These are phyloP conservation scores for Rhazya stricta DNA, from an alignment of 257 asterid species.

Conservation along the genomic window DNA sequence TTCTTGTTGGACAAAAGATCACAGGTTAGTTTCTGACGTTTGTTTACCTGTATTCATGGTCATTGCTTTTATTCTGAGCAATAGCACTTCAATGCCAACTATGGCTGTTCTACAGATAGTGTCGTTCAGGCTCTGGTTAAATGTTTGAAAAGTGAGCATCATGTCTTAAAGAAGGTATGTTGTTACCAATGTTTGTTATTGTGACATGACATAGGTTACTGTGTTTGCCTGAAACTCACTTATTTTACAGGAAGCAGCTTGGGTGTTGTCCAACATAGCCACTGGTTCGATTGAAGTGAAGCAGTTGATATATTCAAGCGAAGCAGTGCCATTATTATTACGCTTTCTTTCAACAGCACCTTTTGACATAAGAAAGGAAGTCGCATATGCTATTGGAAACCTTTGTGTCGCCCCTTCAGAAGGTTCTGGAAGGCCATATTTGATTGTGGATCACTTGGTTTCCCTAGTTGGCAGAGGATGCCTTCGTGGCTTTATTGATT, in stretches of 20 bases:
- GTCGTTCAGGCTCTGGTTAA: slow-evolving; percentile 61
- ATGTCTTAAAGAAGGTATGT: slow-evolving; percentile 73
- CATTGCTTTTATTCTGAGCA: background rate
- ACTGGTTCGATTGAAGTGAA: slow-evolving; percentile 86
- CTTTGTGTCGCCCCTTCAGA: slow-evolving; percentile 72
- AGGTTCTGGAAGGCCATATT: slow-evolving; percentile 59
- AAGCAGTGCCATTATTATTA: slow-evolving; percentile 54
- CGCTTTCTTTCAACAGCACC: slow-evolving; percentile 66
- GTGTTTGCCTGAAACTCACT: background rate
- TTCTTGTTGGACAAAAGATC: slow-evolving; percentile 60
- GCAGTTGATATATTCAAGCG: slow-evolving; percentile 64
- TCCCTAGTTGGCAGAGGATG: slow-evolving; percentile 74
- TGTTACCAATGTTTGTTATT: background rate
- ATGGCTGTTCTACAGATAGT: slow-evolving; percentile 38
- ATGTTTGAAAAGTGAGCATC: slow-evolving; percentile 79
- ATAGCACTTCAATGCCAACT: background rate
- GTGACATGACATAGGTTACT: background rate
- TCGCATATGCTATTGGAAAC: slow-evolving; percentile 83
- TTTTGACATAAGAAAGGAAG: slow-evolving; percentile 90
- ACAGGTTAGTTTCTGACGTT: slow-evolving; percentile 51
- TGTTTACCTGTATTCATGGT: slow-evolving; percentile 5
- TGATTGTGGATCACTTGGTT: slow-evolving; percentile 80
- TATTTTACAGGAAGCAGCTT: slow-evolving; percentile 74
- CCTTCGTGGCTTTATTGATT: slow-evolving; percentile 65
- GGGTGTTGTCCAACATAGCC: slow-evolving; percentile 90